Evolutionary conservation across 2,329 filamentous ascomycete genomes (phyloP).

Genomic region (Chrysoporthe cubensis): DNA sequence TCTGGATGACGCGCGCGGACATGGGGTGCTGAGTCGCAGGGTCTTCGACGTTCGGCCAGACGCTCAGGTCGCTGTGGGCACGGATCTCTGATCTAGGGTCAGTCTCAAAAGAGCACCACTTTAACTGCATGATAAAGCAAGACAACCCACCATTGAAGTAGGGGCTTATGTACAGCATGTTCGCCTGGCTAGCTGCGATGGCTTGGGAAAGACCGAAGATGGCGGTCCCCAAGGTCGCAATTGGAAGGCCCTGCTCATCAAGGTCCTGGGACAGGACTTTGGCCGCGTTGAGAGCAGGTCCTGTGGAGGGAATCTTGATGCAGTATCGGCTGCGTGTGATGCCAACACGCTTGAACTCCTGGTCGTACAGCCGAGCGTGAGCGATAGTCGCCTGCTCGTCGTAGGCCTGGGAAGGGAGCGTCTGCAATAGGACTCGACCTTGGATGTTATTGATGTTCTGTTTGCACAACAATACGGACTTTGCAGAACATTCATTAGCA

Average conservation of each 20-base stretch:
- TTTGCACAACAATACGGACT: slow-evolving; percentile 52
- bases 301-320: slow-evolving; percentile 57
- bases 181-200: slow-evolving; percentile 52
- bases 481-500: neutral
- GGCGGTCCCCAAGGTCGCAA: slow-evolving; percentile 51
- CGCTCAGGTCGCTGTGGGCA: slow-evolving; percentile 46
- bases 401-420: slow-evolving; percentile 50
- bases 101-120: neutral
- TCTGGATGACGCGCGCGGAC: slow-evolving; percentile 51
- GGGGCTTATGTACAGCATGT: slow-evolving; percentile 52
- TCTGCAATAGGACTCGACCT: slow-evolving; percentile 55
- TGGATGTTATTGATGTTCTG: slow-evolving; percentile 49
- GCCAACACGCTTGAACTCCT: slow-evolving; percentile 49
- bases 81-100: slow-evolving; percentile 42
- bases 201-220: slow-evolving; percentile 53
- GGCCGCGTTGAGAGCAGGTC: slow-evolving; percentile 50
- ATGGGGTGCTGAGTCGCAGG: slow-evolving; percentile 52
- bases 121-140: neutral
- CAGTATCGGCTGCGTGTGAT: slow-evolving; percentile 51
- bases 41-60: slow-evolving; percentile 53
- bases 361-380: slow-evolving; percentile 51
- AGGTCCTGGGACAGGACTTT: slow-evolving; percentile 44
- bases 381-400: slow-evolving; percentile 48
- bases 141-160: slow-evolving; percentile 50
- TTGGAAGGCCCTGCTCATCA: slow-evolving; percentile 37